Conservation (phyloP, 495 filamentous ascomycete genomes). For the Aspergillus indologenus region DNA sequence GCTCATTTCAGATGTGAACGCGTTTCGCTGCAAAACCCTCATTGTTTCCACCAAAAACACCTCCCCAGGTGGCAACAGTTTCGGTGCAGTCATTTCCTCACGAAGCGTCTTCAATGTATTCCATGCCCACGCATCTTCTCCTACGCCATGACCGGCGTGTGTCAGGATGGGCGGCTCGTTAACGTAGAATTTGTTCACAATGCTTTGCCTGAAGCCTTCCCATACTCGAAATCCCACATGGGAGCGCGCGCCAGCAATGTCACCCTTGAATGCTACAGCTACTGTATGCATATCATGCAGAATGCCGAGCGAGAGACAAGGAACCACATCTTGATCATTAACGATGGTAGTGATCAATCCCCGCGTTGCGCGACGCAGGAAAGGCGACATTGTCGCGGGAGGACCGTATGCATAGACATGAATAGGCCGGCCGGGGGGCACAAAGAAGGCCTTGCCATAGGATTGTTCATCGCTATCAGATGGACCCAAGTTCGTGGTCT, state of each 20-base stretch:
- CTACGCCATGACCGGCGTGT: conserved; percentile 45
- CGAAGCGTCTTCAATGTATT: conserved; percentile 63
- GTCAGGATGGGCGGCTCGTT: conserved; percentile 43
- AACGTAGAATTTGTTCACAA: conserved; percentile 47
- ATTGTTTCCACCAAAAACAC: conserved; percentile 69
- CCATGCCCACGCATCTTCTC: conserved; percentile 70
- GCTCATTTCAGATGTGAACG: conserved; percentile 42
- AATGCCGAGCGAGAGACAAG: conserved; percentile 68
- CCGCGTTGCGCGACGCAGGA: conserved; percentile 68
- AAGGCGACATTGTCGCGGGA: conserved; percentile 67
- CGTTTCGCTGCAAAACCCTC: conserved; percentile 56
- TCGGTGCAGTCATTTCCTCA: conserved; percentile 65
- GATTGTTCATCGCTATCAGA: conserved; percentile 28
- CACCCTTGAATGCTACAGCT: conserved; percentile 67
- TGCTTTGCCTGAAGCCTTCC: conserved; percentile 52
- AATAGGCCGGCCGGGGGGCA: conserved; percentile 65
- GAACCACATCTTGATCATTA: conserved; percentile 70
- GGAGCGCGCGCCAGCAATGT: conserved; percentile 60
- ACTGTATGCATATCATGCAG: conserved; percentile 73
- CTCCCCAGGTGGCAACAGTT: conserved; percentile 73
- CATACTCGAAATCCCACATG: conserved; percentile 66
- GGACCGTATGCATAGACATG: conserved; percentile 81
- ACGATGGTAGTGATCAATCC: conserved; percentile 73
- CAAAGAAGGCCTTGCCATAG: conserved; percentile 37
- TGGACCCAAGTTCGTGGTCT: conserved; percentile 33